Conservation (phyloP, 2,329 filamentous ascomycete genomes). For the Fusarium sp. region DNA sequence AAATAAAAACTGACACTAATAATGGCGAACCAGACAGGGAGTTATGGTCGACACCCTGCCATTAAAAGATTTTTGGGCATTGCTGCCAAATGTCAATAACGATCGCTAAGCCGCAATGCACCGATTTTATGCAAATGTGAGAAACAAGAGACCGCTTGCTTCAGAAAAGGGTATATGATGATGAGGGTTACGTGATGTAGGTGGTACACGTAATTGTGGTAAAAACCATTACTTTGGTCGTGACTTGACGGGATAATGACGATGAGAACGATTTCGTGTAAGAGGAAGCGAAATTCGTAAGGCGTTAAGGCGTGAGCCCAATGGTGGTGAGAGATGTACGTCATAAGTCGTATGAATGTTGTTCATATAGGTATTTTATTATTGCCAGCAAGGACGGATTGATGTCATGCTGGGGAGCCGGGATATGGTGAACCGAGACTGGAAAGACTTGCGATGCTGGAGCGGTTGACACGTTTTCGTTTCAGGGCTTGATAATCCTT, state of each 20-base stretch:
- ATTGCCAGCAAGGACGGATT: conserved; percentile 3
- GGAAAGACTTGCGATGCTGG: conserved; percentile 49
- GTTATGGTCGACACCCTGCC: conserved; percentile 6
- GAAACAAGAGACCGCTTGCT: conserved; percentile 39
- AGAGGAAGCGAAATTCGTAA: conserved; percentile 34
- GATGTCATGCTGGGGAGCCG: conserved; percentile 43
- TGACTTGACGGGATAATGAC: background rate
- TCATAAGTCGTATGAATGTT: conserved; percentile 44
- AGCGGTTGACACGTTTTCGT: conserved; percentile 57
- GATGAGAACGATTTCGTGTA: conserved; percentile 13
- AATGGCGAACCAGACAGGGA: conserved; percentile 6
- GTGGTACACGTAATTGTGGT: conserved; percentile 1
- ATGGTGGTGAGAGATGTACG: conserved; percentile 29
- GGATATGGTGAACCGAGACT: conserved; percentile 48
- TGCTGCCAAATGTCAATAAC: conserved; percentile 31
- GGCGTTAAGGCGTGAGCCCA: conserved; percentile 33
- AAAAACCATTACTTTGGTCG: conserved; percentile 7
- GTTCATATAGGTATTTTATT: conserved; percentile 26
- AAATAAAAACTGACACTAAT: conserved; percentile 9
- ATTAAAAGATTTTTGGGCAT: conserved; percentile 22
- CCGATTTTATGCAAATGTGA: conserved; percentile 37
- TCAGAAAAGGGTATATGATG: conserved; percentile 41
- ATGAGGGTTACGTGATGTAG: conserved; percentile 13
- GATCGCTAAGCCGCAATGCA: conserved; percentile 37
- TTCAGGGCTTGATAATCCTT: conserved; percentile 67